Percentiles rank a stretch among this genome's conserved stretches.
Evolutionary conservation across 1,139 yeast species (phyloP).

Genomic region (Kodamaea suecica): DNA sequence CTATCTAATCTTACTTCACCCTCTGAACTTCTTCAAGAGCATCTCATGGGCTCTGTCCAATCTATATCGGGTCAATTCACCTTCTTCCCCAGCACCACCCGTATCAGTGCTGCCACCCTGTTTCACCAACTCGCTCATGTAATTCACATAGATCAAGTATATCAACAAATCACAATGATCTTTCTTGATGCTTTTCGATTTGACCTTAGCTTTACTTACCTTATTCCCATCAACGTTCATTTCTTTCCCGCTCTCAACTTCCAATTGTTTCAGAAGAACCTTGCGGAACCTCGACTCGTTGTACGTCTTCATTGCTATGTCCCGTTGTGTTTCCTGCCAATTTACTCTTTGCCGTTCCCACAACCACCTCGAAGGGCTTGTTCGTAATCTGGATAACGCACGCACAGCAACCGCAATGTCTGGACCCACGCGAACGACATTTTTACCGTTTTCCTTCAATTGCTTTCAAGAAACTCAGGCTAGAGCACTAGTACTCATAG

Average conservation of each 20-base stretch:
- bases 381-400: too few relatives aligned
- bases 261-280: constrained; percentile 18
- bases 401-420: too few relatives aligned
- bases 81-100: constrained; percentile 27
- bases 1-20: too few relatives aligned
- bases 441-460: not conserved
- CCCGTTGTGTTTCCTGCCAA: too few relatives aligned
- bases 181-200: constrained; percentile 21
- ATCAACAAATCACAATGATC: constrained; percentile 45
- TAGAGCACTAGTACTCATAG: not conserved
- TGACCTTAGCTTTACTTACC: constrained; percentile 8
- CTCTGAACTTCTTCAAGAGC: constrained; percentile 27
- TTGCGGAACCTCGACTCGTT: constrained; percentile 20
- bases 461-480: not conserved
- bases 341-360: too few relatives aligned
- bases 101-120: constrained; percentile 35
- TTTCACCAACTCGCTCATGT: constrained; percentile 39
- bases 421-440: too few relatives aligned
- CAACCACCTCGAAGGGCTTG: too few relatives aligned
- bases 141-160: constrained; percentile 48
- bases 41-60: constrained; percentile 21
- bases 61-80: constrained; percentile 17
- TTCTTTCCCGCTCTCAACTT: constrained; percentile 4
- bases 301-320: constrained; percentile 16
- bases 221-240: not conserved